A percentile compares a stretch with the other conserved stretches of the same genome.
Conservation (phyloP, 2,329 filamentous ascomycete genomes). For the Sordariomycetes sp. region DNA sequence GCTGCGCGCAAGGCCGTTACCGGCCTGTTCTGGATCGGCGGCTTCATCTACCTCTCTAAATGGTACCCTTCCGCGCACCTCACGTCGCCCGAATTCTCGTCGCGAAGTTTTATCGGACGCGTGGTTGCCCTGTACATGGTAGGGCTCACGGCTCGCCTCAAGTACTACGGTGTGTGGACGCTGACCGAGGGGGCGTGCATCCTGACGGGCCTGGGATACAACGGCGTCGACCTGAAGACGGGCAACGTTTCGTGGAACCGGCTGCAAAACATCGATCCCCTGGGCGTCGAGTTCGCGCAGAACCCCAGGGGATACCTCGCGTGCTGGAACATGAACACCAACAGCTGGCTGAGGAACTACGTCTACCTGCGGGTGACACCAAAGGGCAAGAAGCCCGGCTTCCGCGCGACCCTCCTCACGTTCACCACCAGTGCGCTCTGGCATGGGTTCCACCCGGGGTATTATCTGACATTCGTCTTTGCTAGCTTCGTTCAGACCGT, state of each 20-base stretch:
- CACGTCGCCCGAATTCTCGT: conserved; percentile 51
- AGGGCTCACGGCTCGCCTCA: conserved; percentile 67
- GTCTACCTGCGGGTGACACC: conserved; percentile 92
- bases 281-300: conserved; percentile 77
- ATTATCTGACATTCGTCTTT: conserved; percentile 82
- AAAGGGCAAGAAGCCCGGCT: conserved; percentile 89
- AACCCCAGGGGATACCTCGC: conserved; percentile 87
- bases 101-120: conserved; percentile 56
- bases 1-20: conserved; percentile 62
- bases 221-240: conserved; percentile 74
- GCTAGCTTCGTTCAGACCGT: conserved; percentile 85
- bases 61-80: conserved; percentile 53
- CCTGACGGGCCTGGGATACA: conserved; percentile 84
- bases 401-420: conserved; percentile 84
- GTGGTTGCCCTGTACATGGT: conserved; percentile 76
- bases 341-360: conserved; percentile 92
- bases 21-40: conserved; percentile 67
- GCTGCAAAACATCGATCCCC: conserved; percentile 77
- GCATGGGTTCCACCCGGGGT: conserved; percentile 97
- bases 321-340: conserved; percentile 98
- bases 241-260: conserved; percentile 81
- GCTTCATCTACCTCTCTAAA: conserved; percentile 60
- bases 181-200: conserved; percentile 92
- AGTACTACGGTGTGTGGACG: conserved; percentile 95
- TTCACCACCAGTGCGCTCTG: conserved; percentile 92